Conservation (phyloP, 225 moss, liverwort and hornwort species). For the Straminergon stramineum region DNA sequence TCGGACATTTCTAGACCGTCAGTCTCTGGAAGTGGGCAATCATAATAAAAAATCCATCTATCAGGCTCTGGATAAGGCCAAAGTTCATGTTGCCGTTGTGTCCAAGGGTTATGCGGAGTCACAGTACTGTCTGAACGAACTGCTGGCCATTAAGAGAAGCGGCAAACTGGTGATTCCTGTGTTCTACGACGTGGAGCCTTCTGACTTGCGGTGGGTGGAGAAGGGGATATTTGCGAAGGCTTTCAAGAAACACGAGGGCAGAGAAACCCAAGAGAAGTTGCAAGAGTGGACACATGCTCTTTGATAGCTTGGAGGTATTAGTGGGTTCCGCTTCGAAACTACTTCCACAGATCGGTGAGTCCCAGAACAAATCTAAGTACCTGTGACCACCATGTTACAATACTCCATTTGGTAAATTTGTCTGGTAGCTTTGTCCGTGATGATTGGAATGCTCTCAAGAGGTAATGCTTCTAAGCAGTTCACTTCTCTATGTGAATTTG, state of each 20-base stretch:
- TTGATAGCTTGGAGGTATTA: neutral
- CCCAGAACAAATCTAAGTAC: neutral
- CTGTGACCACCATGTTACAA: neutral
- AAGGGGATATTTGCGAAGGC: neutral
- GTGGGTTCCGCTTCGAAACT: neutral
- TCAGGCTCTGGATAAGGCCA: neutral
- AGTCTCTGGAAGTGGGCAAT: fast-evolving
- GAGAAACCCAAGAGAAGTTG: neutral
- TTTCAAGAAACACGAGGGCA: neutral
- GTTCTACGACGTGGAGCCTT: neutral
- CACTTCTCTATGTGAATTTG: neutral
- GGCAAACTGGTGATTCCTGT: neutral
- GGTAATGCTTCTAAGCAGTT: neutral
- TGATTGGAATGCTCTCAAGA: neutral
- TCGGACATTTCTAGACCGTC: neutral
- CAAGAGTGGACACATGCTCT: neutral
- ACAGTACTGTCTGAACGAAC: fast-evolving
- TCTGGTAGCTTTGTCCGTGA: neutral
- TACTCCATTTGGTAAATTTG: neutral
- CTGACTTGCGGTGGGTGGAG: neutral
- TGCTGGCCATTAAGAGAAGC: neutral
- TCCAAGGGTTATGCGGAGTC: neutral
- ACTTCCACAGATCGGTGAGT: neutral
- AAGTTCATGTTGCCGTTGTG: neutral
- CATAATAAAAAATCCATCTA: neutral